phyloP scores from a whole-genome alignment of 345 rosid species.

The Aethionema arabicum region DNA sequence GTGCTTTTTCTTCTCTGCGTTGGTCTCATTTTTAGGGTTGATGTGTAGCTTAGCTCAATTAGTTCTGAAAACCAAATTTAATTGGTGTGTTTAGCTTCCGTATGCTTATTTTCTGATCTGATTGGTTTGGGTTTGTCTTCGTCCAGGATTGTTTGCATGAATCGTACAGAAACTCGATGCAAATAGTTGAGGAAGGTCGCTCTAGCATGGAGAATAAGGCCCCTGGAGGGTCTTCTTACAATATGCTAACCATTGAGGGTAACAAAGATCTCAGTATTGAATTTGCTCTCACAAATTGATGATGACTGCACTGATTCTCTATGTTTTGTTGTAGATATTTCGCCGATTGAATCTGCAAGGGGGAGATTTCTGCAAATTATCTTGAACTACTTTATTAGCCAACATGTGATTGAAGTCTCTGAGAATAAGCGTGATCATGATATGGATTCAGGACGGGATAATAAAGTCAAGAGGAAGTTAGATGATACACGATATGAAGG shows the following conservation, averaged over 20 bases:
- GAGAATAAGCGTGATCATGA: conserved; percentile 51
- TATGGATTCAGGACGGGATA: conserved; percentile 47
- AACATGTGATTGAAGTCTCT: conserved; percentile 60
- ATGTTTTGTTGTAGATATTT: conserved; percentile 52
- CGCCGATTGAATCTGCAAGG: conserved; percentile 82
- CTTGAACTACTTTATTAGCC: conserved; percentile 67
- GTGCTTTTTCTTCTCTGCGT: conserved; percentile 9
- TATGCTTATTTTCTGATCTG: neutral
- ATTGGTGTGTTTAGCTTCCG: neutral
- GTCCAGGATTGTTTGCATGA: conserved; percentile 72
- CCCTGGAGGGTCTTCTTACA: conserved; percentile 48
- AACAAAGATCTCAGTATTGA: conserved; percentile 6
- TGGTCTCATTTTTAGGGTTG: neutral
- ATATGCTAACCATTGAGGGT: conserved; percentile 66
- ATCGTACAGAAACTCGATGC: conserved; percentile 64
- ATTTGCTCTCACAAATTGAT: neutral
- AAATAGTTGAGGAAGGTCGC: conserved; percentile 63
- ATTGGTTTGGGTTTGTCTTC: conserved; percentile 6
- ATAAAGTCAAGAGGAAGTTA: conserved; percentile 61
- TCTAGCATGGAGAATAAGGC: conserved; percentile 56
- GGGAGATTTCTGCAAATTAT: conserved; percentile 75
- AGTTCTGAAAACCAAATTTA: neutral
- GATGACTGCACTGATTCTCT: conserved; percentile 2
- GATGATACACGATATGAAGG: conserved; percentile 79
- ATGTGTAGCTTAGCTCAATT: conserved; percentile 5